Evolutionary conservation across 805 yeast genomes (phyloP).

Genomic region (Metschnikowia orientalis): DNA sequence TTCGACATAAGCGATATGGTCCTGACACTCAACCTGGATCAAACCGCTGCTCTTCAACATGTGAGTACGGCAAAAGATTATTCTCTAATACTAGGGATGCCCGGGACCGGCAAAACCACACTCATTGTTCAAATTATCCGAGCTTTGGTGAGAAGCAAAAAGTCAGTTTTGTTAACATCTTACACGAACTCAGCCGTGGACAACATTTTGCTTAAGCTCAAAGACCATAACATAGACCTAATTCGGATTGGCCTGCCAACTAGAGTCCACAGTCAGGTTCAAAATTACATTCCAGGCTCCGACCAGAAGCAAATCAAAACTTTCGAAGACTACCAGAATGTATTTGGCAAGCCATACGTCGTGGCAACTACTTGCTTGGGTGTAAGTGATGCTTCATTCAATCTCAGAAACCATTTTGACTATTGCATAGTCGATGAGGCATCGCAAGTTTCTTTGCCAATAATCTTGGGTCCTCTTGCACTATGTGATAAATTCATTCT

Average conservation of each 20-base stretch:
- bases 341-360: constrained; percentile 56
- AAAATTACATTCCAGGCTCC: constrained; percentile 46
- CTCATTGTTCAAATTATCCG: constrained; percentile 74
- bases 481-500: constrained; percentile 74
- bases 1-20: constrained; percentile 13
- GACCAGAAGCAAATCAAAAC: constrained; percentile 27
- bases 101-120: constrained; percentile 96
- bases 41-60: constrained; percentile 59
- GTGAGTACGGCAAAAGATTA: constrained; percentile 69
- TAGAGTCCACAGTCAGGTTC: constrained; percentile 60
- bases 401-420: constrained; percentile 58
- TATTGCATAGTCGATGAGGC: constrained; percentile 96
- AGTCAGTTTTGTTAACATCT: constrained; percentile 72
- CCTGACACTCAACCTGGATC: constrained; percentile 61
- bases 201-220: constrained; percentile 76
- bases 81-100: constrained; percentile 88
- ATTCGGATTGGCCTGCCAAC: constrained; percentile 62
- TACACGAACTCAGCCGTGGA: constrained; percentile 97
- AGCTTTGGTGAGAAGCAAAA: constrained; percentile 53
- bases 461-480: constrained; percentile 82
- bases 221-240: constrained; percentile 36
- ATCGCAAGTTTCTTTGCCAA: constrained; percentile 89
- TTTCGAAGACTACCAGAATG: constrained; percentile 43
- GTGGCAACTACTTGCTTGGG: constrained; percentile 91
- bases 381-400: constrained; percentile 58